Evolutionary conservation across 768 basidiomycete species (phyloP).

Genomic region (Epithele typhae): DNA sequence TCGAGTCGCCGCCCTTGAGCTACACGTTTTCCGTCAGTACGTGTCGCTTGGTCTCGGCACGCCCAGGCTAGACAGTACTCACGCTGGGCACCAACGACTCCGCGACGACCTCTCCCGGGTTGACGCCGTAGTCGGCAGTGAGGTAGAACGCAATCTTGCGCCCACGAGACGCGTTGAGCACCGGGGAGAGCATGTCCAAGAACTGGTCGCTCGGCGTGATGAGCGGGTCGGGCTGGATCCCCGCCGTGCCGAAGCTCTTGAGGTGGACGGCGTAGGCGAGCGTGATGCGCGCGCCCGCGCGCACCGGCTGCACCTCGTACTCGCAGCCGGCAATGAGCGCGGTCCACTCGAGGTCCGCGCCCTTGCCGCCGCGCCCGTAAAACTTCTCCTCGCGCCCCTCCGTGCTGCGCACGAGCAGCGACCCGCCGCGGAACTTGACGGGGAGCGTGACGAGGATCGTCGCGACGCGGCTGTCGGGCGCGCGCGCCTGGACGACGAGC

Average conservation of each 20-base stretch:
- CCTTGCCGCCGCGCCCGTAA: constrained; percentile 55
- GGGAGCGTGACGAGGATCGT: constrained; percentile 74
- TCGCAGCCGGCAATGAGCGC: constrained; percentile 74
- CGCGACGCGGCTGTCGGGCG: constrained; percentile 66
- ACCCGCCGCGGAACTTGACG: constrained; percentile 68
- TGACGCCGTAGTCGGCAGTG: constrained; percentile 61
- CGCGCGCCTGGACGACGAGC: constrained; percentile 50
- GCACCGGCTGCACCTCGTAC: constrained; percentile 67
- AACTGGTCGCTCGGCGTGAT: constrained; percentile 71
- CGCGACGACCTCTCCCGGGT: constrained; percentile 65
- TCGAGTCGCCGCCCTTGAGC: constrained; percentile 74
- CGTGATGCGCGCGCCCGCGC: constrained; percentile 64
- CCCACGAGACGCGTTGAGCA: constrained; percentile 69
- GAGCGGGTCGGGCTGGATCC: constrained; percentile 52
- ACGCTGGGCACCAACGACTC: constrained; percentile 70
- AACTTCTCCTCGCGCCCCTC: constrained; percentile 60
- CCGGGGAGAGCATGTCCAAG: constrained; percentile 65
- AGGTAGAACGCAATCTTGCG: constrained; percentile 71
- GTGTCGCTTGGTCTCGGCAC: background rate
- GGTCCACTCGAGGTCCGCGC: constrained; percentile 72
- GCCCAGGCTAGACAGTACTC: constrained; percentile 25
- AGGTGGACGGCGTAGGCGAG: constrained; percentile 71
- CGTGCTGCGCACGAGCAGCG: constrained; percentile 50
- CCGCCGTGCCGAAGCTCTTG: constrained; percentile 57
- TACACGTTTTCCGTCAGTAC: constrained; percentile 29